These are phyloP conservation scores for Parietaria judaica DNA, from an alignment of 306 rosid species.

Conservation along the genomic window DNA sequence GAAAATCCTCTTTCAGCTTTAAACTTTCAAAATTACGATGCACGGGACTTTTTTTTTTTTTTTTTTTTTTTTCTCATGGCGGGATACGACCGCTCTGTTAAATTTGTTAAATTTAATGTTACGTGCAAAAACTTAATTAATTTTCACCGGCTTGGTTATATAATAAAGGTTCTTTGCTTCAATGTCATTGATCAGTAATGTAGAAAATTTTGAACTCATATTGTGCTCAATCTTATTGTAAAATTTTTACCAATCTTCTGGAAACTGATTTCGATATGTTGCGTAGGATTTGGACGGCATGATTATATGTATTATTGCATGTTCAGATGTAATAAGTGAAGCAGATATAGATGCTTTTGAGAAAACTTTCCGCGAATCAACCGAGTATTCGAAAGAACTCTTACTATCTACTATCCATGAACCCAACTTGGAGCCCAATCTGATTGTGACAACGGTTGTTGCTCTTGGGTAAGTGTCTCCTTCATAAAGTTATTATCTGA, in stretches of 20 bases:
- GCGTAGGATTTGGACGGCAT: slow-evolving; percentile 56
- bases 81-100: not conserved
- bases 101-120: slow-evolving; percentile 8
- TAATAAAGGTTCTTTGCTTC: not conserved
- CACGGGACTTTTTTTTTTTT: too few relatives aligned
- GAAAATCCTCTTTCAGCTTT: not conserved
- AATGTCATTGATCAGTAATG: not conserved
- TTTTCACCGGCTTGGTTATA: not conserved
- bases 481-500: slow-evolving; percentile 12
- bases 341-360: slow-evolving; percentile 39
- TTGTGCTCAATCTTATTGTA: not conserved
- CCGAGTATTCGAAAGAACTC: slow-evolving; percentile 48
- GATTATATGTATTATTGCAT: slow-evolving; percentile 60
- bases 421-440: slow-evolving; percentile 68
- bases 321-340: slow-evolving; percentile 41
- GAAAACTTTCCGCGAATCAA: slow-evolving; percentile 55
- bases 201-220: not conserved
- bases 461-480: slow-evolving; percentile 52
- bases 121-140: not conserved
- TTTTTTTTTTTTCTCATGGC: not conserved
- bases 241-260: not conserved
- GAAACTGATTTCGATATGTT: slow-evolving; percentile 6
- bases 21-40: not conserved
- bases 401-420: slow-evolving; percentile 50
- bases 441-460: slow-evolving; percentile 65